Evolutionary conservation across 352 stramenopile genomes (phyloP).

Genomic region (Phytophthora hibernalis): DNA sequence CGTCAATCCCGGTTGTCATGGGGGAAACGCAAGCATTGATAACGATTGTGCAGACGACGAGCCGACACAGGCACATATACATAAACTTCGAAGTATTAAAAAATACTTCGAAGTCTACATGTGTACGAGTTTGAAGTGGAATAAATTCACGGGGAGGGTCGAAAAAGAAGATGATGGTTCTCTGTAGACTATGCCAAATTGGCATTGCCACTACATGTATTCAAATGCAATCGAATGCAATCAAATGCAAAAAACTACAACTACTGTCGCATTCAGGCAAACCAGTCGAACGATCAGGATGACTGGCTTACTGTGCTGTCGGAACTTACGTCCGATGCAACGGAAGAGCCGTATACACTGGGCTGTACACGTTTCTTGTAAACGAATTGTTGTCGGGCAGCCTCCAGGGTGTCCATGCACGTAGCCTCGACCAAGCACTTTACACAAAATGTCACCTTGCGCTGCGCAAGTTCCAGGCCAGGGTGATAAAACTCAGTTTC

Average conservation of each 20-base stretch:
- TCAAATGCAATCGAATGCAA: too few species aligned
- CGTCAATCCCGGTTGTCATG: constrained; percentile 7
- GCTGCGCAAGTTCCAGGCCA: constrained; percentile 22
- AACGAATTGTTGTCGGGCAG: constrained; percentile 29
- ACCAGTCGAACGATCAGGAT: constrained; percentile 4
- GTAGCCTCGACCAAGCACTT: constrained; percentile 34
- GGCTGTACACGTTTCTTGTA: constrained; percentile 24
- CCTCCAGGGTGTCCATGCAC: constrained; percentile 25
- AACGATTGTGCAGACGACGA: neutral
- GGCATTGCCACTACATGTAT: too few species aligned
- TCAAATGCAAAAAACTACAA: neutral
- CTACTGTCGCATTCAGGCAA: neutral
- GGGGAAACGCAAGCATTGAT: neutral
- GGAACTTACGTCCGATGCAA: constrained; percentile 20
- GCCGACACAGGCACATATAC: too few species aligned
- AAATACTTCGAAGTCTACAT: too few species aligned
- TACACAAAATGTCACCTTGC: constrained; percentile 40
- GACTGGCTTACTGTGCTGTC: constrained; percentile 12
- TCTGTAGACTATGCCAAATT: too few species aligned
- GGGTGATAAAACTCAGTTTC: constrained; percentile 35
- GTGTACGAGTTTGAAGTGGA: too few species aligned
- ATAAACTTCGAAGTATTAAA: too few species aligned
- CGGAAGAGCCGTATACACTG: constrained; percentile 20
- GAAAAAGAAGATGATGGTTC: too few species aligned
- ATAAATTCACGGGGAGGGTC: too few species aligned